These are phyloP conservation scores for Ogataea henricii DNA, from an alignment of 805 yeast genomes.

Conservation along the genomic window DNA sequence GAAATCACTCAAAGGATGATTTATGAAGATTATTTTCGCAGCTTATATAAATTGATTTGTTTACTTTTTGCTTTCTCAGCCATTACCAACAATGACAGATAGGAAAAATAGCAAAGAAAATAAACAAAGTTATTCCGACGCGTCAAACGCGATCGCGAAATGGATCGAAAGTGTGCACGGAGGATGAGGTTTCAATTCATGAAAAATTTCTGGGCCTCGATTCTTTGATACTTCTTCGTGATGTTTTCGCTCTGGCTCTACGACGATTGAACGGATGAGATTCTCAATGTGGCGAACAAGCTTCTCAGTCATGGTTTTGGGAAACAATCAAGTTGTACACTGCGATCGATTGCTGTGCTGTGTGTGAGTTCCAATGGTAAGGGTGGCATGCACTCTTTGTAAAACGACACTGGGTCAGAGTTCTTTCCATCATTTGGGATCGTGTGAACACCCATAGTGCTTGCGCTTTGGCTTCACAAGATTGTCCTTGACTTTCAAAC, in stretches of 20 bases:
- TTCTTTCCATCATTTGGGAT: background rate
- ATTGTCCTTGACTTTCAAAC: background rate
- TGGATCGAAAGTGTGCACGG: background rate
- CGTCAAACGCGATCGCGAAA: slow-evolving; percentile 5
- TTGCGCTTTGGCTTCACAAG: slow-evolving; percentile 3
- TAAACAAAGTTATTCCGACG: background rate
- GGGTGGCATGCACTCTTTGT: background rate
- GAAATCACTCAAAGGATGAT: too few relatives aligned
- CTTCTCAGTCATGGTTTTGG: slow-evolving; percentile 4
- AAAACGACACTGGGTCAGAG: background rate
- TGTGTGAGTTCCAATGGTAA: background rate
- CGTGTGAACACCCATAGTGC: background rate
- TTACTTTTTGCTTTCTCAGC: slow-evolving; percentile 1
- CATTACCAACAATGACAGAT: background rate
- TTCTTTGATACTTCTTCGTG: too few relatives aligned
- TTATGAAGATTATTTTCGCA: too few relatives aligned
- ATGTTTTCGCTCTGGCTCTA: background rate
- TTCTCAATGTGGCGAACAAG: background rate
- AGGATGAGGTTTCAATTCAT: too few relatives aligned
- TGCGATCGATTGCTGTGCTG: background rate
- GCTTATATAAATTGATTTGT: background rate
- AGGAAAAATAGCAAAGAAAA: background rate
- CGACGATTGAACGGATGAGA: background rate
- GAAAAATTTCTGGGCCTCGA: too few relatives aligned
- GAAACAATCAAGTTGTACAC: background rate